phyloP scores from a whole-genome alignment of 2,329 filamentous ascomycete genomes.

The Paecilomyces dactylethromorphus region DNA sequence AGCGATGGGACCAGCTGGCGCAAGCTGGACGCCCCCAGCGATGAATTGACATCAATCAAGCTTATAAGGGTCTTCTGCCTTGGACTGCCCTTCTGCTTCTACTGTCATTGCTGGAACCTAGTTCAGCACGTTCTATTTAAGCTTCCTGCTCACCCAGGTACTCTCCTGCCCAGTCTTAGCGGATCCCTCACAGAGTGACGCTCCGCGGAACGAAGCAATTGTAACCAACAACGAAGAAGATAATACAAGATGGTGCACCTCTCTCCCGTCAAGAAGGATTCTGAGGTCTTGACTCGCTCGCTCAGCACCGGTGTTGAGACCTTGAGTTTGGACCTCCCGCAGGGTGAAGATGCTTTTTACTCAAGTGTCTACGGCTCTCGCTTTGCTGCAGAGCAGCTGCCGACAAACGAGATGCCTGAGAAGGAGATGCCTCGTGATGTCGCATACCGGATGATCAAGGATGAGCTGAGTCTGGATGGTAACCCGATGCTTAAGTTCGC shows the following conservation, averaged over 20 bases:
- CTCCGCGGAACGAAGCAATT: not conserved
- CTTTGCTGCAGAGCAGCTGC: slow-evolving; percentile 75
- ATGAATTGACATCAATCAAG: not conserved
- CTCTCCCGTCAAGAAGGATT: slow-evolving; percentile 29
- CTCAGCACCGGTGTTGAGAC: slow-evolving; percentile 39
- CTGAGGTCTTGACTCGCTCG: slow-evolving; percentile 28
- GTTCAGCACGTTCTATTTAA: not conserved
- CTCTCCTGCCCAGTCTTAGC: not conserved
- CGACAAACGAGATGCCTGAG: slow-evolving; percentile 80
- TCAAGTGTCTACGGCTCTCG: slow-evolving; percentile 82
- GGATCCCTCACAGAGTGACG: not conserved
- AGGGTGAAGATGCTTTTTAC: slow-evolving; percentile 48
- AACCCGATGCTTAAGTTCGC: slow-evolving; percentile 67
- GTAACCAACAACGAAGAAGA: not conserved
- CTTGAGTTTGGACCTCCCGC: slow-evolving; percentile 38
- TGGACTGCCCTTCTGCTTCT: not conserved
- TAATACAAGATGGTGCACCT: slow-evolving; percentile 36
- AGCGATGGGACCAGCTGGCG: not conserved
- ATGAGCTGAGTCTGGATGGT: slow-evolving; percentile 84
- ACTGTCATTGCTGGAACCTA: not conserved
- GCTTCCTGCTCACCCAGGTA: not conserved
- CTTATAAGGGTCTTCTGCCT: not conserved
- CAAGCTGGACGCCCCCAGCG: not conserved
- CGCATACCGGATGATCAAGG: slow-evolving; percentile 96
- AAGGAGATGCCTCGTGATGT: slow-evolving; percentile 83